Evolutionary conservation across 2,329 filamentous ascomycete species (phyloP).

Genomic region (Fusarium pseudonygamai): DNA sequence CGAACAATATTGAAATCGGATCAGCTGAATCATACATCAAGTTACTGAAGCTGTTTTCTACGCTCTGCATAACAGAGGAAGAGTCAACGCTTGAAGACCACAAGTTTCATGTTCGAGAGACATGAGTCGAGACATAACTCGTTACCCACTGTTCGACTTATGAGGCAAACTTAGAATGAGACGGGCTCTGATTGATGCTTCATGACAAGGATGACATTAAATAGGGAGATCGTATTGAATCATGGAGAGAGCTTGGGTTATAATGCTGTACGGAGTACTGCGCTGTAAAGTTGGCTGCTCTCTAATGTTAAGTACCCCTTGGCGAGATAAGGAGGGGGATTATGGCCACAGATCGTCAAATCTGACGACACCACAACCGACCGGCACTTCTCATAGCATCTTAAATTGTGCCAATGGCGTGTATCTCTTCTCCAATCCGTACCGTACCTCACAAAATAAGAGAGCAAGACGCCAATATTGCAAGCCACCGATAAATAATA

Average conservation of each 20-base stretch:
- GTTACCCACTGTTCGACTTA: conserved; percentile 21
- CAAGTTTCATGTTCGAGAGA: conserved; percentile 16
- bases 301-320: background rate
- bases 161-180: conserved; percentile 21
- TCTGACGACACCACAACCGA: background rate
- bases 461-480: conserved; percentile 14
- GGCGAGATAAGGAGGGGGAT: conserved; percentile 1
- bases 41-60: background rate
- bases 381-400: background rate
- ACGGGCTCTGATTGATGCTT: conserved; percentile 7
- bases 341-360: background rate
- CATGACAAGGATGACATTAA: conserved; percentile 11
- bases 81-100: background rate
- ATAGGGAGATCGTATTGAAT: background rate
- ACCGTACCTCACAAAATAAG: background rate
- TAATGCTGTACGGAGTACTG: background rate
- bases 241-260: background rate
- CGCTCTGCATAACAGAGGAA: background rate
- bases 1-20: background rate
- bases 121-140: conserved; percentile 12
- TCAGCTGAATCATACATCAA: background rate
- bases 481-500: conserved; percentile 17
- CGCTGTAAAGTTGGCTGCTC: background rate
- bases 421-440: background rate
- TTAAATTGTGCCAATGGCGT: conserved; percentile 1